Base-by-base conservation (phyloP, 176 grass and related monocot genomes). In the Ensete ventricosum region DNA sequence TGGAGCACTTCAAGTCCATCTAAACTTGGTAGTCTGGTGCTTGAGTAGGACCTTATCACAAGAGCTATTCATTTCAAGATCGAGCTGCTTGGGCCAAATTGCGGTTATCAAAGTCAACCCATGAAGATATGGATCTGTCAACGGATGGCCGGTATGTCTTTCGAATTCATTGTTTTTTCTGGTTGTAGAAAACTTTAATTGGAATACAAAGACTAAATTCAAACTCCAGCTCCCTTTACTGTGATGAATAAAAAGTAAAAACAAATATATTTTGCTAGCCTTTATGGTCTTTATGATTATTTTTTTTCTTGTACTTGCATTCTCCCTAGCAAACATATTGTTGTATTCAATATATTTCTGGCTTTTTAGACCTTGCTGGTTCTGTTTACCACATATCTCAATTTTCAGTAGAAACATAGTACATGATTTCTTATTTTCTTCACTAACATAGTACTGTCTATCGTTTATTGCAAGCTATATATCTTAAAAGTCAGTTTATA, bases 41-140 rank as follows among this genome's bases (percentile, higher is more conserved):
- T 67, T 89, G 50, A 64, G 71, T 72, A 91, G 84, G 79, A 85
- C 64, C 90, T 73, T 85, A 83, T 68, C 83, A 76, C 48, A 91
- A 85, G 83, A 85, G 65, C 14, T 64, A 69, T 10, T 75, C 93
- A 64, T 93, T 96, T 90, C 87, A 88, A 78, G 85, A 79, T 57
- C 87, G 82, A 50, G 64, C 48, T 14, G 59, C 55, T 75, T 80
- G 80, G 65, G 86, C 82, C 60, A 87, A 87, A 67, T 59, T 84
- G 76, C 83, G 73, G 27, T 83, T 88, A 67, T 77, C 78, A 27
- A 84, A 89, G 72, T 85, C 81, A 7, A 82, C 71, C 84, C 64
- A 66, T 84, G 48, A 85, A 67, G 86, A 93, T 84, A 79, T 85
- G 69, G 88, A 97, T 83, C 73, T 65, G 14, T 68, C 80, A 67